These are phyloP conservation scores for Aspergillus intermedius DNA, from an alignment of 2,329 filamentous ascomycete species.

Conservation along the genomic window DNA sequence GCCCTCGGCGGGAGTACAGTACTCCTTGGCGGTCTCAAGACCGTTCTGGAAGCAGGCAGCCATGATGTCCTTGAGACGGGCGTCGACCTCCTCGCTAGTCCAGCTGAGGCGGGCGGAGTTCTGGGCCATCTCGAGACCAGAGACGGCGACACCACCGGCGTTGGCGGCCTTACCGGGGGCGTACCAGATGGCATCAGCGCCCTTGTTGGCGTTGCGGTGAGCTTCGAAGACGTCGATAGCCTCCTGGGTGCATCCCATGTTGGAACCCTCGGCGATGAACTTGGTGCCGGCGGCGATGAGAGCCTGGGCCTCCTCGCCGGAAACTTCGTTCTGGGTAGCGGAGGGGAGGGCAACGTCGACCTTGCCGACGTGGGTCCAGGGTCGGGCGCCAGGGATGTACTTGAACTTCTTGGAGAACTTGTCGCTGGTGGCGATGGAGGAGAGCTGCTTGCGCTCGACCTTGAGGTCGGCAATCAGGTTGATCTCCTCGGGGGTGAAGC, in stretches of 20 bases:
- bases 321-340: conserved; percentile 97
- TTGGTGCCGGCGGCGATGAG: conserved; percentile 69
- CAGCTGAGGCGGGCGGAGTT: conserved; percentile 83
- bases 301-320: conserved; percentile 76
- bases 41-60: conserved; percentile 86
- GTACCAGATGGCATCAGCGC: conserved; percentile 75
- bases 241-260: conserved; percentile 97
- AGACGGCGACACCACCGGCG: conserved; percentile 94
- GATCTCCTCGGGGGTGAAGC: conserved; percentile 75
- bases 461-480: conserved; percentile 75
- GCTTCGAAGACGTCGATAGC: conserved; percentile 92
- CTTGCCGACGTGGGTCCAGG: conserved; percentile 83
- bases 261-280: conserved; percentile 92
- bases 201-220: conserved; percentile 59
- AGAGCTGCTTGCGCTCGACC: conserved; percentile 75
- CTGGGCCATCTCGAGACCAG: conserved; percentile 97
- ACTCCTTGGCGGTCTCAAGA: conserved; percentile 81
- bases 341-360: conserved; percentile 88
- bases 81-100: conserved; percentile 84
- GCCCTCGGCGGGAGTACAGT: conserved; percentile 69
- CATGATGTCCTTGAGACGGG: conserved; percentile 91
- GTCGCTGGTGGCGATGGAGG: conserved; percentile 57
- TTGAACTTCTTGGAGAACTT: conserved; percentile 62
- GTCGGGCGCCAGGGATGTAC: conserved; percentile 80
- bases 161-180: conserved; percentile 96